Evolutionary conservation across 2,329 filamentous ascomycete species (phyloP).

Genomic region (Claviceps monticola): DNA sequence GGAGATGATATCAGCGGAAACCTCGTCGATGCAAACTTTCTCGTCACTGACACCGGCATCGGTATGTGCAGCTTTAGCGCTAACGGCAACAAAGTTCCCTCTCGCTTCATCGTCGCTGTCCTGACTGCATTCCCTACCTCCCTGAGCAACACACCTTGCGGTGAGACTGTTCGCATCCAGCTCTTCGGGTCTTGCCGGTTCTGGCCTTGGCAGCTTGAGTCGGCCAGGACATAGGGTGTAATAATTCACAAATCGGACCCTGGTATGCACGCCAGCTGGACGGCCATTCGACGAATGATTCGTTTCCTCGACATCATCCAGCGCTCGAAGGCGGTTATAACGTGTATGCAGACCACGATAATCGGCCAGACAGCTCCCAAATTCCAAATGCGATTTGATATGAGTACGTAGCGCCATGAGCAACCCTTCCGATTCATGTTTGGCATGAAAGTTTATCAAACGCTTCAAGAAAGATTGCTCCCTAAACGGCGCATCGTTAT

Average conservation of each 20-base stretch:
- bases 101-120: neutral
- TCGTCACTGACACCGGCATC: neutral
- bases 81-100: no score
- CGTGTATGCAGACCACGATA: conserved; percentile 54
- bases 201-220: conserved; percentile 30
- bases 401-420: conserved; percentile 58
- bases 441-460: conserved; percentile 64
- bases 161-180: no score
- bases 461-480: conserved; percentile 56
- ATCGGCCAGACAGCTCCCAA: conserved; percentile 68
- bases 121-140: neutral
- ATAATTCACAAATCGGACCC: conserved; percentile 76
- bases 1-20: neutral
- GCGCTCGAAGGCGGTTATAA: conserved; percentile 53
- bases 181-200: neutral
- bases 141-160: neutral
- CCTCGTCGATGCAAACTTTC: neutral
- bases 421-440: conserved; percentile 59
- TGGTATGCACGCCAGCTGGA: conserved; percentile 19
- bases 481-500: conserved; percentile 57
- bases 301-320: conserved; percentile 57
- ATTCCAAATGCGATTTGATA: conserved; percentile 69
- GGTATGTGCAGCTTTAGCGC: neutral
- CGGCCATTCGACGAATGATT: conserved; percentile 12
- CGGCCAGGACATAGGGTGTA: conserved; percentile 75